Evolutionary conservation across 495 filamentous ascomycete species (phyloP).

Genomic region (Aspergillus haitiensis): DNA sequence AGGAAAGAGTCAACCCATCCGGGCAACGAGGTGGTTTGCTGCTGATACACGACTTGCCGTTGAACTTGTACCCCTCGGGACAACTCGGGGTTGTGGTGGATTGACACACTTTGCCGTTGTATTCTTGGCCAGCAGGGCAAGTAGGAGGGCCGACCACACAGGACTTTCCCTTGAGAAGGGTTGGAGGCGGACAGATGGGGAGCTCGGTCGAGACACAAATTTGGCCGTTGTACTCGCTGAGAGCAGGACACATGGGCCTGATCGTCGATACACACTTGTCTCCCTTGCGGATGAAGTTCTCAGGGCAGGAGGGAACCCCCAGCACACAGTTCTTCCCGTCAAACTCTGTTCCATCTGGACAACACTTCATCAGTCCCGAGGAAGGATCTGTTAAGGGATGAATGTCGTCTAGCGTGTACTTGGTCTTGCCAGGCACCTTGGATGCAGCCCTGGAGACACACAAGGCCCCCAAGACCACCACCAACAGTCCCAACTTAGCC

Average conservation of each 20-base stretch:
- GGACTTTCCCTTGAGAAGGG: background rate
- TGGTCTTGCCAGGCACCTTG: too few relatives aligned
- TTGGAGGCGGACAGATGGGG: background rate
- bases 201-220: background rate
- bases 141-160: constrained; percentile 8
- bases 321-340: constrained; percentile 11
- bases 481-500: too few relatives aligned
- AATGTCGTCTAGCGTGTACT: constrained; percentile 4
- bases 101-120: constrained; percentile 4
- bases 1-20: background rate
- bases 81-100: constrained; percentile 1
- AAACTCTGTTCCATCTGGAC: constrained; percentile 10
- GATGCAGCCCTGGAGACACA: too few relatives aligned
- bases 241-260: constrained; percentile 4
- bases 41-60: constrained; percentile 6
- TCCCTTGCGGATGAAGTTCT: background rate
- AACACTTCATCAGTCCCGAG: constrained; percentile 8
- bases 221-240: background rate
- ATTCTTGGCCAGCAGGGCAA: background rate
- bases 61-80: background rate
- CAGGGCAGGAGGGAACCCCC: constrained; percentile 4
- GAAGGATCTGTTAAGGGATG: background rate
- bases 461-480: too few relatives aligned
- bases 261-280: constrained; percentile 7
- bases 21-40: background rate